Percentiles rank a stretch among this genome's conserved stretches.
phyloP scores from a whole-genome alignment of 352 stramenopile genomes.

The Pythium phragmiticola region DNA sequence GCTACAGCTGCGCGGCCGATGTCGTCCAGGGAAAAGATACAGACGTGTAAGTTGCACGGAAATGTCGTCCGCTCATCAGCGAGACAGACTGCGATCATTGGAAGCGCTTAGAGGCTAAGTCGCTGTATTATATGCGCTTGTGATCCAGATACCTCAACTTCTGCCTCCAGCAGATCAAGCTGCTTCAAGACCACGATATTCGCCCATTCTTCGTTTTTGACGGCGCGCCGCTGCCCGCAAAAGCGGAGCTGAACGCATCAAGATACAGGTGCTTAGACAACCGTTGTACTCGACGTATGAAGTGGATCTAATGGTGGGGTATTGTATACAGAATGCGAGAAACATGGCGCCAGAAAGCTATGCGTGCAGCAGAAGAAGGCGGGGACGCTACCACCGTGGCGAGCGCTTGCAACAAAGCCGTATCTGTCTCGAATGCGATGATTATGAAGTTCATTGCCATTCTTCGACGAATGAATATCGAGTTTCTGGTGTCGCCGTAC shows the following conservation, averaged over 20 bases:
- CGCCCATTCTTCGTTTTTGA: slow-evolving; percentile 93
- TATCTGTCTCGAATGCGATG: slow-evolving; percentile 78
- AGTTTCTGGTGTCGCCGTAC: slow-evolving; percentile 96
- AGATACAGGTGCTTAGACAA: slow-evolving; percentile 40
- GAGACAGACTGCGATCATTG: background rate
- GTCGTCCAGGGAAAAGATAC: slow-evolving; percentile 63
- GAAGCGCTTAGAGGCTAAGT: background rate
- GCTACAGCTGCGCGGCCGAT: slow-evolving; percentile 85
- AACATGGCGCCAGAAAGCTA: slow-evolving; percentile 45
- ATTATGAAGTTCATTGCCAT: slow-evolving; percentile 60
- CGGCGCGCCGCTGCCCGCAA: slow-evolving; percentile 88
- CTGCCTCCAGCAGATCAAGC: slow-evolving; percentile 85
- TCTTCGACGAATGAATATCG: slow-evolving; percentile 68
- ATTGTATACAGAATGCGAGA: slow-evolving; percentile 15
- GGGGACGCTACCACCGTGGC: slow-evolving; percentile 27
- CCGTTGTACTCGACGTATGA: background rate
- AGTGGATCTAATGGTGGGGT: background rate
- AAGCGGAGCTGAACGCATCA: slow-evolving; percentile 57
- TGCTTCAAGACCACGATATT: slow-evolving; percentile 83
- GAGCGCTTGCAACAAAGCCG: slow-evolving; percentile 43
- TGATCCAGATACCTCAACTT: slow-evolving; percentile 76
- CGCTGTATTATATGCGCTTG: background rate
- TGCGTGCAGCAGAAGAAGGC: slow-evolving; percentile 27
- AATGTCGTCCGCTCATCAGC: too few species aligned
- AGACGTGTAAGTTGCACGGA: slow-evolving; percentile 33